A percentile compares a stretch with the other conserved stretches of the same genome.
These are phyloP conservation scores for Cymbopogon citratus DNA, from an alignment of 176 grass and related monocot genomes.

Conservation along the genomic window DNA sequence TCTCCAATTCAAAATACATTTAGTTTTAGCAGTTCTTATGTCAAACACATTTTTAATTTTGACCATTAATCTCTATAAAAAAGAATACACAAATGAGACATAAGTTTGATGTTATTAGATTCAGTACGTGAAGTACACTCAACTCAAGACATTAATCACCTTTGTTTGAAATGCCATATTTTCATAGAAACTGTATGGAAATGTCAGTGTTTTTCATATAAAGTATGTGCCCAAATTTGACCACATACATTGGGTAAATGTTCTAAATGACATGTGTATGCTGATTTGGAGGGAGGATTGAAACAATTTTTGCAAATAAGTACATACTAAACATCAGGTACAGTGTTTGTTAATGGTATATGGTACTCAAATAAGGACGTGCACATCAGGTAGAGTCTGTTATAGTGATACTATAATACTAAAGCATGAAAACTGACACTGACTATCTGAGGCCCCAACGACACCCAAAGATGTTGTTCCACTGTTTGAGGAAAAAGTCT, in stretches of 20 bases:
- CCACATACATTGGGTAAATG: neutral
- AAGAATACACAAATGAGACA: neutral
- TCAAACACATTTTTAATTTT: neutral
- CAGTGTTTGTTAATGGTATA: no score
- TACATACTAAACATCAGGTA: no score
- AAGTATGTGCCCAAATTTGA: neutral
- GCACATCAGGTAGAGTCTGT: no score
- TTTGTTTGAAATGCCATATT: neutral
- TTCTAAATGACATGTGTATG: no score
- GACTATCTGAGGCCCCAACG: no score
- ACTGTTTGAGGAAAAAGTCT: neutral
- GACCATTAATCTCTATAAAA: neutral
- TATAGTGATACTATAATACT: no score
- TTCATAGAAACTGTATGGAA: neutral
- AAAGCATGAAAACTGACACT: no score
- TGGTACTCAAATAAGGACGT: no score
- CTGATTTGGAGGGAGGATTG: no score
- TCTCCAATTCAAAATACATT: neutral
- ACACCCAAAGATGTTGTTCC: no score
- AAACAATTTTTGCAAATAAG: no score
- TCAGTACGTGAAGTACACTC: neutral
- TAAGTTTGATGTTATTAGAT: neutral
- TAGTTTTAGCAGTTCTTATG: neutral
- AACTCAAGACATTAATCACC: neutral
- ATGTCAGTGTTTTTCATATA: neutral